phyloP scores from a whole-genome alignment of 345 rosid species.

The Conringia planisiliqua region DNA sequence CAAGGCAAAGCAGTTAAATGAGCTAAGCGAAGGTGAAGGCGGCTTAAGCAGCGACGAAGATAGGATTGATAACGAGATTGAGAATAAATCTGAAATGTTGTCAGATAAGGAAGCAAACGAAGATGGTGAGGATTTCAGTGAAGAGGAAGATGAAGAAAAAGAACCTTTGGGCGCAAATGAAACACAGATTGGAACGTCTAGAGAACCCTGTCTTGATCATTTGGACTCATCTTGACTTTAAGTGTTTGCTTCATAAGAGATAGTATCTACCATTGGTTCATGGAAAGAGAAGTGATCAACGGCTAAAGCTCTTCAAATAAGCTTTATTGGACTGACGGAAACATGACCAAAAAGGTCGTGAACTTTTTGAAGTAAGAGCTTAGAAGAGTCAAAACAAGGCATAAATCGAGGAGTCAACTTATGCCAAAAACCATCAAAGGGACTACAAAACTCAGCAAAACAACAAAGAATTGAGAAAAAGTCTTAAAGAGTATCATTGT shows the following conservation, averaged over 20 bases:
- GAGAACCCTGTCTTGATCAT: slow-evolving; percentile 16
- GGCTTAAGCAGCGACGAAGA: slow-evolving; percentile 23
- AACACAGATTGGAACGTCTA: slow-evolving; percentile 8
- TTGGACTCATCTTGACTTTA: slow-evolving; percentile 23
- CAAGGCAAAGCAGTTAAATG: slow-evolving; percentile 45
- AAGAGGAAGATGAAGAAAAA: slow-evolving; percentile 22
- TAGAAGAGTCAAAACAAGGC: neutral
- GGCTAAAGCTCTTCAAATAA: neutral
- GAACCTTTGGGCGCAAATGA: neutral
- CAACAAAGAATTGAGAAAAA: neutral
- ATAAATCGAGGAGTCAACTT: neutral
- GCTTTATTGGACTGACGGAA: neutral
- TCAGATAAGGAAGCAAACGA: neutral
- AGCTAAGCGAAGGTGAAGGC: slow-evolving; percentile 28
- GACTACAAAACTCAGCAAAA: neutral
- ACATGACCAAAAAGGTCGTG: neutral
- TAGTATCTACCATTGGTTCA: neutral
- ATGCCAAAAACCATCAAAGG: neutral
- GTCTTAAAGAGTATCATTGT: slow-evolving; percentile 2
- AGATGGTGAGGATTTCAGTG: slow-evolving; percentile 22
- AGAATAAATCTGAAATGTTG: slow-evolving; percentile 5
- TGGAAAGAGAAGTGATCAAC: neutral
- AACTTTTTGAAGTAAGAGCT: neutral
- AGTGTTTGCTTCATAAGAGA: slow-evolving; percentile 8
- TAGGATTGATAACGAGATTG: neutral